Percentiles rank a stretch among this genome's conserved stretches.
Evolutionary conservation across 257 asterid genomes (phyloP).

Genomic region (Petrea volubilis): DNA sequence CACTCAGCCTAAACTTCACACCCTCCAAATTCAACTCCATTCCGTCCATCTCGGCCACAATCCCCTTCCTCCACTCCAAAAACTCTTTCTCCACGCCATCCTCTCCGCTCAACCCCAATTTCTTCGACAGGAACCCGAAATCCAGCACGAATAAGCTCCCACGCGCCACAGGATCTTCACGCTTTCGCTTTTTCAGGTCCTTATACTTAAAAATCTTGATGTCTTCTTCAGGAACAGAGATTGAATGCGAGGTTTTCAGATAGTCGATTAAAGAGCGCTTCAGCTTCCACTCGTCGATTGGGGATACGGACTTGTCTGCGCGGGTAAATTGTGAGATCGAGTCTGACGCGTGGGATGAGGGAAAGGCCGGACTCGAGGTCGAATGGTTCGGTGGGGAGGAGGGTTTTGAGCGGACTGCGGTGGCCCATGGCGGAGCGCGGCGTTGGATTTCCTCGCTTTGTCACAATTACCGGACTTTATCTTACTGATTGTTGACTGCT

Average conservation of each 20-base stretch:
- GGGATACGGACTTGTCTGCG: conserved; percentile 76
- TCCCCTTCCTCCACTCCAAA: conserved; percentile 66
- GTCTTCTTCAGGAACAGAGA: conserved; percentile 59
- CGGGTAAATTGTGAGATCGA: conserved; percentile 71
- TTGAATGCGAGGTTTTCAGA: conserved; percentile 53
- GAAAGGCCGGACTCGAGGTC: conserved; percentile 71
- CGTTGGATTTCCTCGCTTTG: not conserved
- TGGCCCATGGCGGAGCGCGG: conserved; percentile 42
- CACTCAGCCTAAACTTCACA: conserved; percentile 61
- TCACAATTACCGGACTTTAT: not conserved
- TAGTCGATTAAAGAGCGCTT: conserved; percentile 78
- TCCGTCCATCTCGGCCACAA: conserved; percentile 74
- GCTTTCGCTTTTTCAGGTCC: conserved; percentile 83
- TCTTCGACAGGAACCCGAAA: conserved; percentile 62
- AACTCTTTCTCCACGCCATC: conserved; percentile 56
- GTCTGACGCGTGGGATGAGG: conserved; percentile 66
- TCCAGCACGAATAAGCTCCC: conserved; percentile 70
- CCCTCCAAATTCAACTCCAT: conserved; percentile 92
- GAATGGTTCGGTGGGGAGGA: conserved; percentile 54
- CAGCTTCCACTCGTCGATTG: conserved; percentile 92
- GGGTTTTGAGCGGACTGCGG: conserved; percentile 30
- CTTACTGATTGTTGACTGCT: not conserved
- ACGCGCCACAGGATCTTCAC: conserved; percentile 88
- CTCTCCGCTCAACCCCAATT: conserved; percentile 33
- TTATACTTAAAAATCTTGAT: conserved; percentile 57